Evolutionary conservation across 2,329 filamentous ascomycete species (phyloP).

Genomic region (Torrubiellomyces zombiae): DNA sequence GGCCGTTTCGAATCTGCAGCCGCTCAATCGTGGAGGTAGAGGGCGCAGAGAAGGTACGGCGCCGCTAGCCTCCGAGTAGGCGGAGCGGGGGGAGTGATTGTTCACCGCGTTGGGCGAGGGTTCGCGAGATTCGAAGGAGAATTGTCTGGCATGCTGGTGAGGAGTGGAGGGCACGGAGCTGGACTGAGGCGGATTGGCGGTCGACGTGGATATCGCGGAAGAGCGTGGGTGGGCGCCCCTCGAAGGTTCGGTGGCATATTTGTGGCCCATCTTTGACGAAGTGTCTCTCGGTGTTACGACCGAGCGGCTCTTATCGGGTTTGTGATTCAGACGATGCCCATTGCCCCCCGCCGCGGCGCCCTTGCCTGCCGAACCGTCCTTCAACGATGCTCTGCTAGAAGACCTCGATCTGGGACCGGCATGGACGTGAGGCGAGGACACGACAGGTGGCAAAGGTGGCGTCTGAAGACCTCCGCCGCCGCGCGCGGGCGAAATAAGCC

Average conservation of each 20-base stretch:
- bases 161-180: constrained; percentile 89
- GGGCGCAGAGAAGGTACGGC: constrained; percentile 51
- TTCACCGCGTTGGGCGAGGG: constrained; percentile 65
- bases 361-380: constrained; percentile 29
- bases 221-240: constrained; percentile 15
- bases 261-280: constrained; percentile 31
- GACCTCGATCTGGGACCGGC: constrained; percentile 39
- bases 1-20: constrained; percentile 81
- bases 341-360: constrained; percentile 36
- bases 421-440: constrained; percentile 40
- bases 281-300: constrained; percentile 43
- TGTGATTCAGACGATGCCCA: constrained; percentile 46
- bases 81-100: constrained; percentile 76
- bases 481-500: constrained; percentile 41
- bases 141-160: constrained; percentile 70
- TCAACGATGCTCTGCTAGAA: constrained; percentile 42
- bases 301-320: constrained; percentile 42
- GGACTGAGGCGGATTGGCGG: constrained; percentile 38
- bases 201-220: constrained; percentile 11
- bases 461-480: constrained; percentile 39
- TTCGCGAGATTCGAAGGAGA: constrained; percentile 59
- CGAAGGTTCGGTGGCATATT: constrained; percentile 18
- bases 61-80: constrained; percentile 75
- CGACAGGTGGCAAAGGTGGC: constrained; percentile 34
- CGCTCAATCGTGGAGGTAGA: constrained; percentile 38